Base-by-base conservation (phyloP, 495 filamentous ascomycete species). In the Cryomyces minteri region DNA sequence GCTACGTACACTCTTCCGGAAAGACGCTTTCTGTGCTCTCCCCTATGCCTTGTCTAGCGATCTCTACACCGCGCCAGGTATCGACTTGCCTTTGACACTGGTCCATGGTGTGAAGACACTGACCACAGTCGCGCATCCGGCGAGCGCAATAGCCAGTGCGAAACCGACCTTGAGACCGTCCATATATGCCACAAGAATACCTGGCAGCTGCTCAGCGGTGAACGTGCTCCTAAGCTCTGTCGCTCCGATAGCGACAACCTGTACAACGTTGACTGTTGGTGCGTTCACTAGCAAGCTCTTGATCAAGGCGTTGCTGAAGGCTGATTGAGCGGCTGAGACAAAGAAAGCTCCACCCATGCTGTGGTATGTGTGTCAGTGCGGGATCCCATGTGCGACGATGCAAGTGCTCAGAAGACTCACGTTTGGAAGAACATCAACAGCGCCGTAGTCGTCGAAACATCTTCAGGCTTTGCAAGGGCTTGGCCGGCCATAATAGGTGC, bases 401-500 rank as follows among this genome's bases (percentile, higher is more conserved):
- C 34, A 38, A 9, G 9, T 38, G 12, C 34, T 10, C 34, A 38
- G 34, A 38, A 59, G 49, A 43, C 18, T 25, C 2, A 25, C 18
- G 45, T 54, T 12, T 54, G 46, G 25, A 51, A 41, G 41, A 59
- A 57, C 28, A 40, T 41, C 39, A 57, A 59, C 28, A 49, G 46
- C 8, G 49, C 46, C 7, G 49, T 59, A 4, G 49, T 55, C 11
- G 48, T 40, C 9, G 49, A 47, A 10, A 51, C 53, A 43, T 59
- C 55, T 25, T 32, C 11, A 6, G 62, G 64, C 14, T 60, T 57
- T 47, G 74, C 64, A 41, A 66, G 64, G 30, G 69, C 65, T 46
- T 77, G 73, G 37, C 76, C 66, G 10, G 72, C 73, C 39, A 77
- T 71, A 30, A 79, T 63, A 3, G 74, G 74, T 0, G 72, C 60